Conservation (phyloP, 2,329 filamentous ascomycete genomes). For the Grosmannia huntii region DNA sequence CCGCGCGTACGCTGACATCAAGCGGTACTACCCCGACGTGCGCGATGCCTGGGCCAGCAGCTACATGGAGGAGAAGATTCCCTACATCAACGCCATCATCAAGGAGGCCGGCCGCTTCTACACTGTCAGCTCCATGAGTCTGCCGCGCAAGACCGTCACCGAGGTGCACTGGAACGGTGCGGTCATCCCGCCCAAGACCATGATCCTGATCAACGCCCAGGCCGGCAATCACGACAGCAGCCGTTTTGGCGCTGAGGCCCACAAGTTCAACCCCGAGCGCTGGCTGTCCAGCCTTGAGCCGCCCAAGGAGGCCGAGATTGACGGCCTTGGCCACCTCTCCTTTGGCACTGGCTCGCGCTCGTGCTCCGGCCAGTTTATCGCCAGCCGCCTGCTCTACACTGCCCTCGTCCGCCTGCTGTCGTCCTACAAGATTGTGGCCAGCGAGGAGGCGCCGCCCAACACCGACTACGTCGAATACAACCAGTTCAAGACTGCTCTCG, state of each 20-base stretch:
- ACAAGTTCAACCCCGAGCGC: constrained; percentile 55
- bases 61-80: constrained; percentile 59
- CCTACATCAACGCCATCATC: constrained; percentile 64
- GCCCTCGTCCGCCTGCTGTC: constrained; percentile 40
- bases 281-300: constrained; percentile 33
- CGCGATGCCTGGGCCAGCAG: constrained; percentile 65
- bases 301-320: constrained; percentile 4
- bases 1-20: constrained; percentile 57
- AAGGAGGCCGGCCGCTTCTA: constrained; percentile 71
- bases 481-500: constrained; percentile 10
- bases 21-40: constrained; percentile 55
- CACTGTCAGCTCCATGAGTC: constrained; percentile 66
- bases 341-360: constrained; percentile 52
- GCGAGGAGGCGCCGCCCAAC: constrained; percentile 48
- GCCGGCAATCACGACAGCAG: constrained; percentile 58
- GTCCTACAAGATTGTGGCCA: constrained; percentile 34
- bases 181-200: constrained; percentile 60
- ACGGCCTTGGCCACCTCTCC: constrained; percentile 46
- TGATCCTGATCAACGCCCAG: constrained; percentile 70
- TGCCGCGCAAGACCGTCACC: constrained; percentile 60
- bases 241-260: constrained; percentile 49
- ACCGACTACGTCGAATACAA: constrained; percentile 13
- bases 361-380: constrained; percentile 51
- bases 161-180: constrained; percentile 57
- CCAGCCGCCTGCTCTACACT: constrained; percentile 50